Percentiles rank a stretch among this genome's conserved stretches.
Conservation (phyloP, 768 basidiomycete species). For the Tylopilus plumbeoviolaceoides region DNA sequence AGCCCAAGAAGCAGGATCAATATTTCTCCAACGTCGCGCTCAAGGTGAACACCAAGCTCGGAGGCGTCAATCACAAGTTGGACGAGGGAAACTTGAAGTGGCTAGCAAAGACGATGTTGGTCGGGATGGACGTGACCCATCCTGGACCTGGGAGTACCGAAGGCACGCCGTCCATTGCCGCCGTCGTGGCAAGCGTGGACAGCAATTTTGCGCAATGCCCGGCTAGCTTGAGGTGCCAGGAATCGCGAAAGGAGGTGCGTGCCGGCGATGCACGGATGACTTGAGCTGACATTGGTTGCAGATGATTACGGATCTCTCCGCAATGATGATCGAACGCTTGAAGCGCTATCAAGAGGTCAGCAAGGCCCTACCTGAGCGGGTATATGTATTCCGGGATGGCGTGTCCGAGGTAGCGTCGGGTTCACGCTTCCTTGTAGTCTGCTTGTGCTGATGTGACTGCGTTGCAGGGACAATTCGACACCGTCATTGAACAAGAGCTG, state of each 20-base stretch:
- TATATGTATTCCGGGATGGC: conserved; percentile 76
- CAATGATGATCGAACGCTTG: conserved; percentile 72
- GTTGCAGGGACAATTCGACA: conserved; percentile 66
- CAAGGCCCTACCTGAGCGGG: conserved; percentile 55
- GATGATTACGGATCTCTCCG: conserved; percentile 66
- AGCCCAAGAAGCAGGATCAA: conserved; percentile 61
- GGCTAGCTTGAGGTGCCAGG: conserved; percentile 65
- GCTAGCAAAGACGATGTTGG: conserved; percentile 75
- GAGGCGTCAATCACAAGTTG: conserved; percentile 77
- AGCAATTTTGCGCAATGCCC: conserved; percentile 71
- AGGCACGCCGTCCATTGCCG: conserved; percentile 80
- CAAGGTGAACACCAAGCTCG: conserved; percentile 81
- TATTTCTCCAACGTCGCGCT: conserved; percentile 81
- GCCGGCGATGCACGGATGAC: not conserved
- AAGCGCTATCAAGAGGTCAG: conserved; percentile 53
- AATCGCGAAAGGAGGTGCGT: conserved; percentile 30
- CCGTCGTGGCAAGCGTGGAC: conserved; percentile 77
- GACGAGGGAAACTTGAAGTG: conserved; percentile 54
- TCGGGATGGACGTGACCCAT: conserved; percentile 84
- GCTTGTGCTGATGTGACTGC: not conserved
- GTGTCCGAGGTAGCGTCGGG: conserved; percentile 62
- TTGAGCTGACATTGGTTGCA: conserved; percentile 23
- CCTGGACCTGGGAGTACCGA: conserved; percentile 61
- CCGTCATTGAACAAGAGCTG: conserved; percentile 56
- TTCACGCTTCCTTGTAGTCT: not conserved